Evolutionary conservation across 495 filamentous ascomycete genomes (phyloP), one percentile per base, ranked within the genome.

Genomic region (Penicillium canariense): DNA sequence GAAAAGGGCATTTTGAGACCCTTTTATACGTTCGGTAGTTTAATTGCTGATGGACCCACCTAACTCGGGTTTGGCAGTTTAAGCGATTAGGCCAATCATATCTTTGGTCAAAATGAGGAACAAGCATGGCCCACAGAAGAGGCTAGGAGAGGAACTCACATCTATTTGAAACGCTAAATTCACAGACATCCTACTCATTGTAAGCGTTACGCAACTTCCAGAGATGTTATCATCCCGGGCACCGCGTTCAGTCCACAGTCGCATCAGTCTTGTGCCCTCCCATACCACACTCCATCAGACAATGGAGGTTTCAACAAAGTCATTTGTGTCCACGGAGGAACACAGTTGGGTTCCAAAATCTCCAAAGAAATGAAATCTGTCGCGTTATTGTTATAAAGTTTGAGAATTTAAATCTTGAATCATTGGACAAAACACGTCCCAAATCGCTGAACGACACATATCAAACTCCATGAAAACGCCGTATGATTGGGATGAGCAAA

Each of bases 31-130:
- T 4, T 43, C 40, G 2, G 25, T 12, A 31, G 17, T 31, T 46
- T 20, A 11, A 26, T n/a, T 22, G 8, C 35, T 56, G 42, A 36
- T 27, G 26, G 50, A 43, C 35, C 43, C 52, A 39, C 30, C n/a
- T 11, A n/a, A 8, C 31, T 36, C 27, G 18, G 28, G 34, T 42
- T 48, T 30, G 42, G 52, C n/a, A 54, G 32, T 35, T 36, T 34
- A 54, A 40, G 52, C 42, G 42, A 48, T 35, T 27, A 30, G 18
- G 32, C 44, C 40, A 54, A 54, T 54, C 44, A 48, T 14, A 48
- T 22, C 11, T 3, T 5, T 23, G 17, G 26, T 36, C 9, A 31
- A 12, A 17, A 18, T 3, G 15, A 8, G 23, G 15, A n/a, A 8
- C 9, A 45, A 12, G 17, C 22, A 22, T n/a, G 36, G 9, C 36